Evolutionary conservation across 768 basidiomycete genomes (phyloP), one percentile per base, ranked within the genome.

Genomic region (Mycena maculata): DNA sequence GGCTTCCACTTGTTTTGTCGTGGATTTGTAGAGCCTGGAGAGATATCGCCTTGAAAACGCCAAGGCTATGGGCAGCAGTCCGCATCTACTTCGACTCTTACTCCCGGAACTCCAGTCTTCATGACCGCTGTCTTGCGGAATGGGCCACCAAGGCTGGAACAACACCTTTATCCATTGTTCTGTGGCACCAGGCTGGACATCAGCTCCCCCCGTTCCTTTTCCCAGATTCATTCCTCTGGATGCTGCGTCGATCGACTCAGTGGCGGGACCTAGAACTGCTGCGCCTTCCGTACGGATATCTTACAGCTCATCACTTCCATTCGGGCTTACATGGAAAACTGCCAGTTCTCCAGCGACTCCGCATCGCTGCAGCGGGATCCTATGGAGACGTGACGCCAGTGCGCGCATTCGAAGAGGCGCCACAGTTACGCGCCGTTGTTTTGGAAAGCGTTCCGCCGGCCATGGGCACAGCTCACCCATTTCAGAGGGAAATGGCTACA

Each of bases 21-120:
- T 25, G 44, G 7, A 39, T 57, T 13, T 64, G 63, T 36, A n/a
- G 55, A 25, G 30, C 47, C 6, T 64, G 63, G 63, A 56, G 55
- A 33, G 1, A 38, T 3, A n/a, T 64, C 33, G 63, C 48, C 22
- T 20, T 57, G 2, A 13, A 39, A 1, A 57, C 63, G 0, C 63
- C 63, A n/a, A 39, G 25, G 9, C 15, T 57, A 9, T 64, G 63
- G 63, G 20, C 63, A 6, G 20, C 55, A 20, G 42, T 57, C 30
- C 9, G 18, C 15, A 41, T 56, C 15, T 25, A 13, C 16, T 9
- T 49, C 2, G 25, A 31, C 3, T 4, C 20, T 20, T 54, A 33
- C 33, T 20, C 47, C 23, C 2, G 20, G 13, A 20, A 31, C 22
- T 12, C 9, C 6, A 3, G 12, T 18, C 44, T 13, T 6, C 53